Evolutionary conservation across 176 grass and related monocot species (phyloP).

Genomic region (Hsuehochloa calcarea): DNA sequence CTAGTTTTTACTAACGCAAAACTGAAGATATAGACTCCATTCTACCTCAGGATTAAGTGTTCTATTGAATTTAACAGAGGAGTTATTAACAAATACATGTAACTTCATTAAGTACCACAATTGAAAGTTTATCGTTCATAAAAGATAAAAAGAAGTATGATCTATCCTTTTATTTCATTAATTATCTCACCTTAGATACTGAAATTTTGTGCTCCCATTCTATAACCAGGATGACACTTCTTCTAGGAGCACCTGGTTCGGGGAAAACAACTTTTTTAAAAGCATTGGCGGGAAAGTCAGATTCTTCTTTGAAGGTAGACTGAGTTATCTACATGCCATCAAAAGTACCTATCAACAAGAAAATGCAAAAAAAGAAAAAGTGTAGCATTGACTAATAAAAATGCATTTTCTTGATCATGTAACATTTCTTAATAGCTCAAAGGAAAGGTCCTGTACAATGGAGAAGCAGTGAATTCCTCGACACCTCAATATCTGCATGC

Average conservation of each 20-base stretch:
- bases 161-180: slow-evolving; percentile 11
- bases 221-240: slow-evolving; percentile 84
- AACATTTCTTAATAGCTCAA: slow-evolving; percentile 43
- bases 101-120: neutral
- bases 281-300: slow-evolving; percentile 67
- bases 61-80: neutral
- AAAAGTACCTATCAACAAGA: neutral
- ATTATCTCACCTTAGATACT: slow-evolving; percentile 11
- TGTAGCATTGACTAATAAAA: slow-evolving; percentile 13
- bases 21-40: neutral
- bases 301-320: slow-evolving; percentile 65
- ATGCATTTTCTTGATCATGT: slow-evolving; percentile 14
- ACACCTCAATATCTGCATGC: slow-evolving; percentile 58
- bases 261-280: slow-evolving; percentile 88
- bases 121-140: neutral
- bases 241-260: slow-evolving; percentile 87
- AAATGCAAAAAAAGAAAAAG: neutral
- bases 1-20: neutral
- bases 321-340: slow-evolving; percentile 9
- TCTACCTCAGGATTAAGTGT: neutral
- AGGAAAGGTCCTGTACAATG: slow-evolving; percentile 69
- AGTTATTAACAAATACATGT: neutral
- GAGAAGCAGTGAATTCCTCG: slow-evolving; percentile 56
- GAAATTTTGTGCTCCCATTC: neutral
- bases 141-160: neutral